Evolutionary conservation across 768 basidiomycete species (phyloP).

Genomic region (Hysterangium stoloniferum): DNA sequence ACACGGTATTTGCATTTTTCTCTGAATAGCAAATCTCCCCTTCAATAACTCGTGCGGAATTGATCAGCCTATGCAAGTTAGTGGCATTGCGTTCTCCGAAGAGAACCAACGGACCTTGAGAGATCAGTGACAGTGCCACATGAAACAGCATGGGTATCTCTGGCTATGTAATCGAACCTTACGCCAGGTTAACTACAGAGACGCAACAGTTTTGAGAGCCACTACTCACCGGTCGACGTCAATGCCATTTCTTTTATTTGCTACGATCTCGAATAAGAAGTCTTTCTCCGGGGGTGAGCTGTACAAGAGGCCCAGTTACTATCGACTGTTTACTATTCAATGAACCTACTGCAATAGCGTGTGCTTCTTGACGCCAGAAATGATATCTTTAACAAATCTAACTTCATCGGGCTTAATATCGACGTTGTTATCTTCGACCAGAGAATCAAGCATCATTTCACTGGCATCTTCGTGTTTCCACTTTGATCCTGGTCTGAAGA

Average conservation of each 20-base stretch:
- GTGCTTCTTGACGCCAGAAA: conserved; percentile 45
- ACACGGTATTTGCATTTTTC: conserved; percentile 73
- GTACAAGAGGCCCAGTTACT: neutral
- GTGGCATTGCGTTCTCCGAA: neutral
- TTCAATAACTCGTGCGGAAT: conserved; percentile 67
- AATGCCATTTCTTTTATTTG: conserved; percentile 72
- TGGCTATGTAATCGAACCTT: conserved; percentile 76
- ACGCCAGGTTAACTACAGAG: neutral
- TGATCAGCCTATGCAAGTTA: conserved; percentile 45
- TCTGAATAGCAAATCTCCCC: conserved; percentile 73
- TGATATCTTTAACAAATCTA: conserved; percentile 68
- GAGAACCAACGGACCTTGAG: conserved; percentile 29
- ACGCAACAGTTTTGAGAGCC: neutral
- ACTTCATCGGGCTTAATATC: conserved; percentile 41
- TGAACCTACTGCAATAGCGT: neutral
- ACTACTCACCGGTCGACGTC: conserved; percentile 74
- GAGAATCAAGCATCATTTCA: conserved; percentile 73
- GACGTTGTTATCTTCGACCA: conserved; percentile 50
- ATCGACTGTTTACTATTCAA: neutral
- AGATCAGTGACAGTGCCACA: conserved; percentile 46
- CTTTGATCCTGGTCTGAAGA: conserved; percentile 33
- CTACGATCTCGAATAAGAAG: conserved; percentile 80
- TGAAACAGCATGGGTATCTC: conserved; percentile 69
- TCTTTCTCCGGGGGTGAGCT: conserved; percentile 41
- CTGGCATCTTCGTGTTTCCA: conserved; percentile 80